A percentile compares a stretch with the other conserved stretches of the same genome.
Evolutionary conservation across 345 rosid genomes (phyloP).

Genomic region (Eucalyptus tenuipes): DNA sequence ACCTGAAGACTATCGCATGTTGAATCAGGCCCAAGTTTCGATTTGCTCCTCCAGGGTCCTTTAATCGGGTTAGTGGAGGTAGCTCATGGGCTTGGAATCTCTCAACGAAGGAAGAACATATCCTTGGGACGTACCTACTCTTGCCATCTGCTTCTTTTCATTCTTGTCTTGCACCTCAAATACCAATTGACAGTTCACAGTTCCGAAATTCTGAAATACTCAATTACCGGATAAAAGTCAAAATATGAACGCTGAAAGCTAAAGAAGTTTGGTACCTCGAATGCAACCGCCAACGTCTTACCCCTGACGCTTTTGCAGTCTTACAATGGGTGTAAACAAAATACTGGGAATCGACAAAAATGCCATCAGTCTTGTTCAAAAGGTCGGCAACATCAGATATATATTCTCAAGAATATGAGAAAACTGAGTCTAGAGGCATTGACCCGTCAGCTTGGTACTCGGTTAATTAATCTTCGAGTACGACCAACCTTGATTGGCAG

Average conservation of each 20-base stretch:
- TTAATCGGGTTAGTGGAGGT: too few species aligned
- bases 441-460: too few species aligned
- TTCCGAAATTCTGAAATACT: neutral
- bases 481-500: neutral
- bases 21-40: too few species aligned
- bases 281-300: neutral
- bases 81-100: too few species aligned
- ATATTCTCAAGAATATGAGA: neutral
- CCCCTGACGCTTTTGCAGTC: neutral
- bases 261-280: neutral
- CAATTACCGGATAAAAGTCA: neutral
- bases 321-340: neutral
- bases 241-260: neutral
- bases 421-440: neutral
- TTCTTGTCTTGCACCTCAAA: neutral
- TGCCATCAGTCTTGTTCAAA: neutral
- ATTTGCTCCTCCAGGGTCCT: too few species aligned
- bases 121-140: neutral
- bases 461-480: neutral
- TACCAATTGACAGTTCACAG: neutral
- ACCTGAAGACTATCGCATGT: too few species aligned
- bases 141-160: neutral
- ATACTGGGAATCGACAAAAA: neutral
- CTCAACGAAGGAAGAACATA: neutral
- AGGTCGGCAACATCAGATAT: neutral